These are phyloP conservation scores for Fraxinus xanthoxyloides DNA, from an alignment of 305 asterid genomes.

Conservation along the genomic window DNA sequence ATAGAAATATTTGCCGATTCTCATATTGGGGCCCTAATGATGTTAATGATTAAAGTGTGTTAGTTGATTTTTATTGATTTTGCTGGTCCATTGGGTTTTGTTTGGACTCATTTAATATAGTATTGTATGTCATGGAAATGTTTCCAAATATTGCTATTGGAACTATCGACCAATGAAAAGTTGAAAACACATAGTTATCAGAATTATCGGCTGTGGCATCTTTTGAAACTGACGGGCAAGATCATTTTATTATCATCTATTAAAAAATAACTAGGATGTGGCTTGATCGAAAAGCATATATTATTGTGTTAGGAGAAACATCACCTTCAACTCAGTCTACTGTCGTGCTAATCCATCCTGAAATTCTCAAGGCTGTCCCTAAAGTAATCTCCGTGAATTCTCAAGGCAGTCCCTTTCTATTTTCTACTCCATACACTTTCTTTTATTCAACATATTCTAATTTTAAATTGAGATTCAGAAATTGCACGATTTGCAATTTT, in stretches of 20 bases:
- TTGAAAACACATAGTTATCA: slow-evolving; percentile 11
- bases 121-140: neutral
- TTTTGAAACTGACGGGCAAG: neutral
- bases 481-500: neutral
- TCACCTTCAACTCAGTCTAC: neutral
- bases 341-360: neutral
- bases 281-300: neutral
- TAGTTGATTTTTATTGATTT: neutral
- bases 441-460: neutral
- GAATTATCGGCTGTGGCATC: slow-evolving; percentile 3
- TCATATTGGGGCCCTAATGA: neutral
- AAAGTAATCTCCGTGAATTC: neutral
- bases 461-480: neutral
- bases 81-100: slow-evolving; percentile 10
- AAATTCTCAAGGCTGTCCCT: neutral
- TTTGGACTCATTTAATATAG: neutral
- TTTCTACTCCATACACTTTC: neutral
- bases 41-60: neutral
- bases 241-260: neutral
- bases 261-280: neutral
- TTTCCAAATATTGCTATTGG: neutral
- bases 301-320: neutral
- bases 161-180: neutral
- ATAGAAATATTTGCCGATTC: neutral
- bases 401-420: neutral